Conservation (phyloP, 441 rosid genomes). For the Mallotus repandus region DNA sequence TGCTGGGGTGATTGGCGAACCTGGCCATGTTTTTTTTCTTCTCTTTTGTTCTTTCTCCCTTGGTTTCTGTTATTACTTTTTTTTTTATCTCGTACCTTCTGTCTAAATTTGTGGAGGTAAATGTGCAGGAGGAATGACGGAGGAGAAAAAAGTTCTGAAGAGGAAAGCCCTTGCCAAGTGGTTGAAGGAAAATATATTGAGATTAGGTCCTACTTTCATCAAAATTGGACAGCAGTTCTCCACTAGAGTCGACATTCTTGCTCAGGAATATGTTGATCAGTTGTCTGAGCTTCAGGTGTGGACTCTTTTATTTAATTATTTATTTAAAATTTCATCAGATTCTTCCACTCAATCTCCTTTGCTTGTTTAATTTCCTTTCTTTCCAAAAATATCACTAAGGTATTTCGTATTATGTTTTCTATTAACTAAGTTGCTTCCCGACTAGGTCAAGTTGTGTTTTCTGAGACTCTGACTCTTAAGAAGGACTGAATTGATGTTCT, state of each 20-base stretch:
- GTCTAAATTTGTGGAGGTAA: background rate
- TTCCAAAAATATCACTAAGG: background rate
- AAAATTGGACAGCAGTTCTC: constrained; percentile 98
- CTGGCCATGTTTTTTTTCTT: too few species aligned
- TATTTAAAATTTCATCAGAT: background rate
- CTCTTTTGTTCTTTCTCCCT: too few species aligned
- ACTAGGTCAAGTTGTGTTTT: background rate
- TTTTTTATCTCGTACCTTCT: background rate
- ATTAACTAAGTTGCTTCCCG: constrained; percentile 3
- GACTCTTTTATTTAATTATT: constrained; percentile 7
- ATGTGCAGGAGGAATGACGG: constrained; percentile 83
- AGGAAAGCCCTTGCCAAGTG: constrained; percentile 87
- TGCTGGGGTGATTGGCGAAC: background rate
- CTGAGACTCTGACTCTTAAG: constrained; percentile 13
- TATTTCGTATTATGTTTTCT: background rate
- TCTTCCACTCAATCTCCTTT: background rate
- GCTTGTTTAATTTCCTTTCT: background rate
- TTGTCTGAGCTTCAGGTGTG: constrained; percentile 95
- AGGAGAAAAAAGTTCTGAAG: constrained; percentile 62
- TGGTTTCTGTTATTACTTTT: background rate
- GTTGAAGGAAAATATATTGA: constrained; percentile 88
- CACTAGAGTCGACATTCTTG: constrained; percentile 96
- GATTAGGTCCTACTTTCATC: constrained; percentile 96
- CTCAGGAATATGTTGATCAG: constrained; percentile 98
- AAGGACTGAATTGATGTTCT: constrained; percentile 21